A percentile compares a stretch with the other conserved stretches of the same genome.
These are phyloP conservation scores for Beauveria australis DNA, from an alignment of 2,329 filamentous ascomycete genomes.

Conservation along the genomic window DNA sequence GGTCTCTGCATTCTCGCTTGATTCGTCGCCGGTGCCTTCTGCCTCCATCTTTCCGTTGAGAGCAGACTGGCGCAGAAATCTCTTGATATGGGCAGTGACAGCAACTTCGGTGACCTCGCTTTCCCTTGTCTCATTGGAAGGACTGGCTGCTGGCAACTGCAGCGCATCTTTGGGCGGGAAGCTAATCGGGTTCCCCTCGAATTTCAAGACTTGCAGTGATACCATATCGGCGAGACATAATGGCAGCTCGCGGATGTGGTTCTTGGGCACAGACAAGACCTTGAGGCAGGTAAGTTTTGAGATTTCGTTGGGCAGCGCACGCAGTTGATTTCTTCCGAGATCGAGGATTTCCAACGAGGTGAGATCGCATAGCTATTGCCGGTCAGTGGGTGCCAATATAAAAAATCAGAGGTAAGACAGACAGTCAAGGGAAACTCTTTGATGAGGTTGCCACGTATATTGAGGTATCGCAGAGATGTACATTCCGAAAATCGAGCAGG, in stretches of 20 bases:
- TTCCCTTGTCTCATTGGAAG: slow-evolving; percentile 49
- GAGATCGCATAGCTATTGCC: slow-evolving; percentile 68
- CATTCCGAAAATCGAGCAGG: slow-evolving; percentile 67
- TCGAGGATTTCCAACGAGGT: slow-evolving; percentile 87
- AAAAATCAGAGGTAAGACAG: slow-evolving; percentile 19
- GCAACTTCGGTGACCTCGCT: slow-evolving; percentile 55
- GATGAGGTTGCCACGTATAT: slow-evolving; percentile 69
- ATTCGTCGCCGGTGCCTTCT: slow-evolving; percentile 52
- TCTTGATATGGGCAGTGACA: slow-evolving; percentile 54
- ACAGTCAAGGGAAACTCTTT: slow-evolving; percentile 52
- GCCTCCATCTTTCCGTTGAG: slow-evolving; percentile 44
- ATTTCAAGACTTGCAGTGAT: slow-evolving; percentile 79
- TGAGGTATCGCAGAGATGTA: slow-evolving; percentile 69
- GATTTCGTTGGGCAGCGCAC: slow-evolving; percentile 68
- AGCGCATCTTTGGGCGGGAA: slow-evolving; percentile 69
- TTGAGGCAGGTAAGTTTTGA: slow-evolving; percentile 76
- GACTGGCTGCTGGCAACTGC: slow-evolving; percentile 47
- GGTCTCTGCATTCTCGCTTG: slow-evolving; percentile 70
- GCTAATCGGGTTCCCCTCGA: slow-evolving; percentile 77
- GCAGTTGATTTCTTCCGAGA: slow-evolving; percentile 80
- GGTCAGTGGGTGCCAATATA: slow-evolving; percentile 16
- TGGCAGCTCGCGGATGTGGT: slow-evolving; percentile 77
- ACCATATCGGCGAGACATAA: slow-evolving; percentile 81
- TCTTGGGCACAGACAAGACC: slow-evolving; percentile 80
- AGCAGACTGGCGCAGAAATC: slow-evolving; percentile 46